Conservation (phyloP, 2,329 filamentous ascomycete species). For the Tolypocladium ophioglossoides region DNA sequence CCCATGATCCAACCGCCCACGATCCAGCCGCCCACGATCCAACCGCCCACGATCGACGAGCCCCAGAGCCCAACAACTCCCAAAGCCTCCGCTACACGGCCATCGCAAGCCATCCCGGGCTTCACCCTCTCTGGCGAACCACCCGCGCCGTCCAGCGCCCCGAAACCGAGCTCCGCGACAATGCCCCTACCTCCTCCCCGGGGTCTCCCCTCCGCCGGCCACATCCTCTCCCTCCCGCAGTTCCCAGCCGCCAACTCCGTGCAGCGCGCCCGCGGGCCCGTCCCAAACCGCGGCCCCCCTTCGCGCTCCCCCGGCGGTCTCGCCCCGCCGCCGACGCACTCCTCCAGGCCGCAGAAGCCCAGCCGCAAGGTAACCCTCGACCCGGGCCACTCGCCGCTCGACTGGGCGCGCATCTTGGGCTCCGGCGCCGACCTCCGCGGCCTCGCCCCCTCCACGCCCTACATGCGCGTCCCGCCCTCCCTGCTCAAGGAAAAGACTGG, state of each 20-base stretch:
- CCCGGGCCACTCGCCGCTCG: conserved; percentile 89
- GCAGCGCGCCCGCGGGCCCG: conserved; percentile 34
- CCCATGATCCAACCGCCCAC: too few relatives aligned
- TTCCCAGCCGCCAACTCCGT: conserved; percentile 43
- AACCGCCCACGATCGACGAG: conserved; percentile 12
- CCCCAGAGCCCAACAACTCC: conserved; percentile 38
- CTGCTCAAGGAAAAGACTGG: conserved; percentile 72
- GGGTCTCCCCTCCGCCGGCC: conserved; percentile 16
- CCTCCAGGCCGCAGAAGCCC: conserved; percentile 40
- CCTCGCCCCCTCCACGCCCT: conserved; percentile 36
- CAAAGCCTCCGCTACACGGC: conserved; percentile 26
- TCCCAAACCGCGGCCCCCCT: conserved; percentile 28
- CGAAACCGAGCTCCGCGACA: conserved; percentile 7
- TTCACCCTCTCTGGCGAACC: conserved; percentile 27
- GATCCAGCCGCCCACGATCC: conserved; percentile 11
- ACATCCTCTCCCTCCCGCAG: conserved; percentile 24
- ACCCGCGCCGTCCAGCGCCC: conserved; percentile 1
- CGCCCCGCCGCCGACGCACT: conserved; percentile 45
- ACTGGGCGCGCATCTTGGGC: conserved; percentile 77
- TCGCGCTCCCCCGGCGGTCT: conserved; percentile 30
- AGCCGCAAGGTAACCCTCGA: conserved; percentile 66
- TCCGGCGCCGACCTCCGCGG: conserved; percentile 59
- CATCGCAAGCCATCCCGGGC: conserved; percentile 27
- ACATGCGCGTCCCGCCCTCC: conserved; percentile 70
- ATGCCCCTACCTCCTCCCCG: conserved; percentile 19